Evolutionary conservation across 768 basidiomycete genomes (phyloP).

Genomic region (Plicaturopsis crispa): DNA sequence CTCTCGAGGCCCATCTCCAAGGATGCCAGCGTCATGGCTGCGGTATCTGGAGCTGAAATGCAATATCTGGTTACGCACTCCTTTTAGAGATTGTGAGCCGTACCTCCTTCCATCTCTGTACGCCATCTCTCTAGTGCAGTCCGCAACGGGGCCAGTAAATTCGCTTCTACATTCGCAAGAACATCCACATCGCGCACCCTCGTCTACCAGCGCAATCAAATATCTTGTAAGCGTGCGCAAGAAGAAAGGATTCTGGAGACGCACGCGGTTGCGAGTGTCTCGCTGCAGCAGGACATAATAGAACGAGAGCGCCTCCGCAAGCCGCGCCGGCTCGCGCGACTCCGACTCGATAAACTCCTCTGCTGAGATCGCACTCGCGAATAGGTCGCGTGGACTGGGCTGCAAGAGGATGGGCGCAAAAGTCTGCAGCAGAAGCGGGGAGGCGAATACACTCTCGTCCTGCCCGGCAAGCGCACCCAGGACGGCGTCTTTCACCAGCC

Average conservation of each 20-base stretch:
- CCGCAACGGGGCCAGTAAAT: too few species aligned
- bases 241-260: constrained; percentile 5
- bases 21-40: too few species aligned
- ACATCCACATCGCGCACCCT: too few species aligned
- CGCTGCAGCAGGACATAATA: constrained; percentile 37
- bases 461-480: constrained; percentile 25
- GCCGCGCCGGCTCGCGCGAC: constrained; percentile 31
- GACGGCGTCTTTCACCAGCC: constrained; percentile 37
- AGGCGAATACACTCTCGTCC: constrained; percentile 24
- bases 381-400: constrained; percentile 28
- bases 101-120: too few species aligned
- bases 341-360: constrained; percentile 23
- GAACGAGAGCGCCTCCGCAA: constrained; percentile 36
- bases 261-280: constrained; percentile 31
- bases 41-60: too few species aligned
- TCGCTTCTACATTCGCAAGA: too few species aligned
- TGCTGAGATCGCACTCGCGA: constrained; percentile 13
- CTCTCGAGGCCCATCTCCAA: too few species aligned
- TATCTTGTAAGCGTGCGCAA: too few species aligned
- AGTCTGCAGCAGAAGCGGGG: constrained; percentile 25
- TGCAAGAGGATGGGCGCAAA: constrained; percentile 33
- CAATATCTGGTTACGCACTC: too few species aligned
- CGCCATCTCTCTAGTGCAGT: too few species aligned
- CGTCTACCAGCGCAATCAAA: too few species aligned
- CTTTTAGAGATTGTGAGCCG: too few species aligned